Percentiles rank a stretch among this genome's conserved stretches.
phyloP scores from a whole-genome alignment of 2,329 filamentous ascomycete genomes.

The Pseudogymnoascus sp. region DNA sequence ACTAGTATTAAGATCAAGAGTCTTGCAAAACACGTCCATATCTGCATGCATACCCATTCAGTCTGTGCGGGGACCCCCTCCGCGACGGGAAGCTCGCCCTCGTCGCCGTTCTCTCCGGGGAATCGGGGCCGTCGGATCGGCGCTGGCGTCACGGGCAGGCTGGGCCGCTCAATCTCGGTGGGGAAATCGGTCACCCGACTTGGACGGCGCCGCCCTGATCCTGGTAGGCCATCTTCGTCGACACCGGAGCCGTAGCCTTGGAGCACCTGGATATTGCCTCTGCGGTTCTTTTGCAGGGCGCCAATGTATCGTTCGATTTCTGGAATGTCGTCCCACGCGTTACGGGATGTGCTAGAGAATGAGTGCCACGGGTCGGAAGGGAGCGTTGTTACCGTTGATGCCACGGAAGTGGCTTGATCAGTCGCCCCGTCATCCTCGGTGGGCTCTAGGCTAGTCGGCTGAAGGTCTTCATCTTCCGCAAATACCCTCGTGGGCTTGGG shows the following conservation, averaged over 20 bases:
- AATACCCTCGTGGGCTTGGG: slow-evolving; percentile 60
- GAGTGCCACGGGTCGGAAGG: slow-evolving; percentile 60
- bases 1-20: slow-evolving; percentile 36
- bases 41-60: slow-evolving; percentile 82
- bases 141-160: slow-evolving; percentile 82
- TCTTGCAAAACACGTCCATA: slow-evolving; percentile 36
- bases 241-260: slow-evolving; percentile 28
- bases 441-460: slow-evolving; percentile 12
- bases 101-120: slow-evolving; percentile 45
- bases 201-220: slow-evolving; percentile 30
- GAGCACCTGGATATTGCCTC: slow-evolving; percentile 32
- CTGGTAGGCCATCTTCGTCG: slow-evolving; percentile 24
- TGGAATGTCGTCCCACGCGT: slow-evolving; percentile 89
- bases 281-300: slow-evolving; percentile 58
- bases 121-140: slow-evolving; percentile 63
- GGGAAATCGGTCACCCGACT: slow-evolving; percentile 80
- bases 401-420: slow-evolving; percentile 36
- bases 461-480: slow-evolving; percentile 41
- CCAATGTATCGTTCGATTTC: slow-evolving; percentile 85
- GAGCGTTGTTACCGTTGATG: slow-evolving; percentile 40
- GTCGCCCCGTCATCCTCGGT: background rate
- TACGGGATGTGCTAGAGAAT: slow-evolving; percentile 52
- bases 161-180: slow-evolving; percentile 71
- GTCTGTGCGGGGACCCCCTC: slow-evolving; percentile 78
- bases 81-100: slow-evolving; percentile 60